A percentile compares a stretch with the other conserved stretches of the same genome.
phyloP scores from a whole-genome alignment of 176 grass and related monocot genomes.

The Melocanna baccifera region DNA sequence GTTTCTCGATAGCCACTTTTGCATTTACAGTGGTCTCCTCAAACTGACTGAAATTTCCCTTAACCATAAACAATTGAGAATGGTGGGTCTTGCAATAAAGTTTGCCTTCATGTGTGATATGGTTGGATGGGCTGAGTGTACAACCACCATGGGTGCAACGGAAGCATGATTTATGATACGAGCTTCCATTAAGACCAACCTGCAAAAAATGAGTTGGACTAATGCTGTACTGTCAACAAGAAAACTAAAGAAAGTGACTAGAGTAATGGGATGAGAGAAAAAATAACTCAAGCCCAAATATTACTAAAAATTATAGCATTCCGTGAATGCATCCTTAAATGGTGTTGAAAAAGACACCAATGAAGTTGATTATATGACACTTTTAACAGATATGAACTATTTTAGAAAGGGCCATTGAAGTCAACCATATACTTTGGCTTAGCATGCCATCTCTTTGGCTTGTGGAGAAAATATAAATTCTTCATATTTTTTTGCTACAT shows the following conservation, averaged over 20 bases:
- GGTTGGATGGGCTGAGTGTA: constrained; percentile 69
- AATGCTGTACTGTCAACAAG: neutral
- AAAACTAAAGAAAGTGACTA: neutral
- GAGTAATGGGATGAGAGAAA: neutral
- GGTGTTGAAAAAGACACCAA: neutral
- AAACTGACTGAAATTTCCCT: constrained; percentile 85
- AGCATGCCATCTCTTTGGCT: neutral
- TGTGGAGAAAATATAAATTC: neutral
- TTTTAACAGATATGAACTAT: neutral
- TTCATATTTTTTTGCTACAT: neutral
- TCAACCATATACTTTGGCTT: constrained; percentile 6
- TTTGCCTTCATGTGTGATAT: constrained; percentile 77
- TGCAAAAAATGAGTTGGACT: constrained; percentile 9
- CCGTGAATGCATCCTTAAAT: neutral
- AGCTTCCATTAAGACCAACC: constrained; percentile 70
- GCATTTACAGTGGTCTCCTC: constrained; percentile 52
- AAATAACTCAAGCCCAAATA: neutral
- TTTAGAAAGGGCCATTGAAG: neutral
- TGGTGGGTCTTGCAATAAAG: constrained; percentile 96
- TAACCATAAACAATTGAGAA: constrained; percentile 87
- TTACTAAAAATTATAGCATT: neutral
- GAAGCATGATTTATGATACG: constrained; percentile 94
- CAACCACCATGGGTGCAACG: constrained; percentile 90
- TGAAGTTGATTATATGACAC: neutral
- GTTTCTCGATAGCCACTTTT: constrained; percentile 34